phyloP scores from a whole-genome alignment of 2,329 filamentous ascomycete genomes.

The Cercospora citrullina region DNA sequence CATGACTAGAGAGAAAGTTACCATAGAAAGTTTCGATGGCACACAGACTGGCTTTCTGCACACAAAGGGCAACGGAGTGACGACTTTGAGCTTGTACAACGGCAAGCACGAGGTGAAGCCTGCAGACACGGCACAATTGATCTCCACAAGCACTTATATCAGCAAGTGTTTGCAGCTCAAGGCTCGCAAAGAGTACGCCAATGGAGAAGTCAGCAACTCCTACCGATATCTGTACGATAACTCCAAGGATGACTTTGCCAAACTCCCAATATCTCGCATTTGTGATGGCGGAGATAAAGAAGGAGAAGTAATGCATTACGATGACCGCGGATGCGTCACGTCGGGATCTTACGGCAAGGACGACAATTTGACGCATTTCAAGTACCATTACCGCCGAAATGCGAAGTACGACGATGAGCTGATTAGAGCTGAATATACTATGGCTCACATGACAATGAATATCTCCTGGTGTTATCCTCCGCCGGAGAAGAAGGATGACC shows the following conservation, averaged over 20 bases:
- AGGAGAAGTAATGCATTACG: conserved; percentile 53
- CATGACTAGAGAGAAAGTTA: conserved; percentile 11
- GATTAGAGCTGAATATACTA: conserved; percentile 56
- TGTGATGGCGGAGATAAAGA: conserved; percentile 51
- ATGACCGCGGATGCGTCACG: conserved; percentile 54
- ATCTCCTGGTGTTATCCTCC: conserved; percentile 47
- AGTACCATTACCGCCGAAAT: conserved; percentile 57
- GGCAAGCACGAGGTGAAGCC: conserved; percentile 49
- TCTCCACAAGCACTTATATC: conserved; percentile 51
- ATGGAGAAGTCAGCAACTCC: conserved; percentile 47
- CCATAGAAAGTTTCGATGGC: not conserved
- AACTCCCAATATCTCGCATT: conserved; percentile 42
- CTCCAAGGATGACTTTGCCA: conserved; percentile 38
- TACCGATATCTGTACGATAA: conserved; percentile 54
- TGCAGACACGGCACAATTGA: conserved; percentile 43
- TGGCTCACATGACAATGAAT: conserved; percentile 56
- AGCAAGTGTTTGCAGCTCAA: conserved; percentile 48
- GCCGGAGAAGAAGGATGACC: conserved; percentile 8
- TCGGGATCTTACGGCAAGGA: conserved; percentile 56
- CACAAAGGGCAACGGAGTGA: conserved; percentile 9
- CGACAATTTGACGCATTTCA: conserved; percentile 55
- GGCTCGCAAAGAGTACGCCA: conserved; percentile 48
- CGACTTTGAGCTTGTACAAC: conserved; percentile 38
- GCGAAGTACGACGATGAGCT: conserved; percentile 57
- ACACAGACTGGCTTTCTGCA: conserved; percentile 11